phyloP scores from a whole-genome alignment of 2,329 filamentous ascomycete genomes.

The Apiospora aurea region DNA sequence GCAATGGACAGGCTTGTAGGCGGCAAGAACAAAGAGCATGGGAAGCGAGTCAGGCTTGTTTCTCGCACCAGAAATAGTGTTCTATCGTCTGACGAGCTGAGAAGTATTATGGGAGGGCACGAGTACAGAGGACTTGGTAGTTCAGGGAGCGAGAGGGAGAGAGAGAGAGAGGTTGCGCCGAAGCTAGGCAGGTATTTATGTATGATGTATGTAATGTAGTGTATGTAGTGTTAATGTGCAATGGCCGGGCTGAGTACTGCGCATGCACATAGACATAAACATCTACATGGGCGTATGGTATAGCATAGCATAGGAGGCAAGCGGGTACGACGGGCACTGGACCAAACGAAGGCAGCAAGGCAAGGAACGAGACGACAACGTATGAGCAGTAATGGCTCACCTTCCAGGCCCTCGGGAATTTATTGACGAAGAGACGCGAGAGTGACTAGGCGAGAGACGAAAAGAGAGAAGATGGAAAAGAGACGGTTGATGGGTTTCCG shows the following conservation, averaged over 20 bases:
- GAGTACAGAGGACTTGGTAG: conserved; percentile 1
- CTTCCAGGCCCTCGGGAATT: conserved; percentile 13
- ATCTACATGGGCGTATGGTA: neutral
- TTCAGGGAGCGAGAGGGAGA: neutral
- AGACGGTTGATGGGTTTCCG: neutral
- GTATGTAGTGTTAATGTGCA: neutral
- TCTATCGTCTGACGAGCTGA: neutral
- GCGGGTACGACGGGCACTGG: neutral
- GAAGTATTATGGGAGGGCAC: conserved; percentile 10
- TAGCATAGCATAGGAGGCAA: conserved; percentile 7
- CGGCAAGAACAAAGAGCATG: conserved; percentile 17
- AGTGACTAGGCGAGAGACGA: neutral
- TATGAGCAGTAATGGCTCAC: conserved; percentile 23
- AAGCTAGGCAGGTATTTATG: neutral
- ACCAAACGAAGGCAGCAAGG: conserved; percentile 12
- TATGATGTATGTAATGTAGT: neutral
- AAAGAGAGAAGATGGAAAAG: neutral
- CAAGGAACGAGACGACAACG: conserved; percentile 19
- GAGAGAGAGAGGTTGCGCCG: neutral
- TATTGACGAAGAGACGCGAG: neutral
- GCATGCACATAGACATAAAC: neutral
- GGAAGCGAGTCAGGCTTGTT: conserved; percentile 1
- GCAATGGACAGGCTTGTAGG: neutral
- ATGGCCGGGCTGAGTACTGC: neutral
- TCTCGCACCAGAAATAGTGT: neutral